phyloP scores from a whole-genome alignment of 139 green algal species.

The Micractinium sp. region DNA sequence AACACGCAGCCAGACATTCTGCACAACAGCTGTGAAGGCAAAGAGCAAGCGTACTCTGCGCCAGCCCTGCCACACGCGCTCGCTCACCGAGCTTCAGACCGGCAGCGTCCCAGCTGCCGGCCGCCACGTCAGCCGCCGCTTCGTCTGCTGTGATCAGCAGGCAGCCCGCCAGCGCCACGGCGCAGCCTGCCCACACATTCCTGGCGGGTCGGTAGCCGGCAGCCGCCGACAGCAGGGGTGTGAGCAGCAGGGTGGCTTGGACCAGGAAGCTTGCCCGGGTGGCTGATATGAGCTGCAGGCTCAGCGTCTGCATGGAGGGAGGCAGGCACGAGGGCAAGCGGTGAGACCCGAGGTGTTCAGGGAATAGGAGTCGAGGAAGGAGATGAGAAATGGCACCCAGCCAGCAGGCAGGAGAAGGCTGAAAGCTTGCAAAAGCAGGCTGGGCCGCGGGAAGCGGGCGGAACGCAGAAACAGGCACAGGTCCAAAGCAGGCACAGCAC shows the following conservation, averaged over 20 bases:
- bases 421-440: too few species aligned
- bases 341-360: not conserved
- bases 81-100: not conserved
- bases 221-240: conserved; percentile 32
- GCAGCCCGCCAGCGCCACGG: conserved; percentile 38
- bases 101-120: not conserved
- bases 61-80: not conserved
- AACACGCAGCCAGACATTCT: too few species aligned
- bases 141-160: conserved; percentile 44
- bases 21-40: too few species aligned
- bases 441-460: not conserved
- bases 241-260: conserved; percentile 45
- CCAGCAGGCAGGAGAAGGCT: not conserved
- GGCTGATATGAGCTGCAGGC: conserved; percentile 39
- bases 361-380: not conserved
- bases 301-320: conserved; percentile 33
- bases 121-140: not conserved
- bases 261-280: conserved; percentile 54
- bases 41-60: not conserved
- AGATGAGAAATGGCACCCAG: too few species aligned
- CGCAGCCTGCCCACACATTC: conserved; percentile 36
- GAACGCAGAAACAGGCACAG: not conserved
- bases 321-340: not conserved
- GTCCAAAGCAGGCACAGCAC: not conserved
- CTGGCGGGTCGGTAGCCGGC: not conserved